Base-by-base conservation (phyloP, 257 asterid species). In the Gardenia jasminoides region DNA sequence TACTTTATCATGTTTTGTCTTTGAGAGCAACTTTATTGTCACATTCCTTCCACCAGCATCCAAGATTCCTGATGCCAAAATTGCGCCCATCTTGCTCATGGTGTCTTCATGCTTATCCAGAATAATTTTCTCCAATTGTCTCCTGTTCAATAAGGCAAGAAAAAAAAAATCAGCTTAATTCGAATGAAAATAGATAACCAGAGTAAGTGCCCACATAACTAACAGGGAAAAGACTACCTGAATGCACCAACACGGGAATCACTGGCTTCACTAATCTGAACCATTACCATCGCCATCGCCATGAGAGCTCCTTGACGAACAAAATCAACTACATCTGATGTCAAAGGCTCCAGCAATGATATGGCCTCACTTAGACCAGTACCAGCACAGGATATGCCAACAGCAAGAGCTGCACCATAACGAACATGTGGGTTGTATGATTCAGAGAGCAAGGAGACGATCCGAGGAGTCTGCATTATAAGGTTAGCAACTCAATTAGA, bases 21-120 rank as follows among this genome's bases (percentile, higher is more conserved):
- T 91, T 0, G 99, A 94, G 74, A 94, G 95, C 70, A 94, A 85
- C 86, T 89, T 92, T 79, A 94, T 90, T 7, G 96, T 82, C 80
- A 94, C 99, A 59, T 94, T 94, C 83, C 99, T 85, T 68, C 99
- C 99, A 64, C 99, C 99, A 68, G 98, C 99, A 87, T 96, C 99
- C 22, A 96, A 90, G 65, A 96, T 93, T 76, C 99, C 99, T 10
- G 97, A 88, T 77, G 99, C 99, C 80, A 96, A 86, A 82, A 96
- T 96, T 66, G 99, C 99, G 70, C 99, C 99, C 98, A 93, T 95
- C 87, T 95, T 95, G 89, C 99, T 95, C 98, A 93, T 92, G 74
- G 97, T 91, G 85, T 96, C 99, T 87, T 96, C 99, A 61, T 93
- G 98, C 86, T 93, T 93, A 83, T 96, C 97, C 22, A 90, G 91